Evolutionary conservation across 148 eudicot species (phyloP), one percentile per base, ranked within the genome.

Genomic region (Agrostemma githago): DNA sequence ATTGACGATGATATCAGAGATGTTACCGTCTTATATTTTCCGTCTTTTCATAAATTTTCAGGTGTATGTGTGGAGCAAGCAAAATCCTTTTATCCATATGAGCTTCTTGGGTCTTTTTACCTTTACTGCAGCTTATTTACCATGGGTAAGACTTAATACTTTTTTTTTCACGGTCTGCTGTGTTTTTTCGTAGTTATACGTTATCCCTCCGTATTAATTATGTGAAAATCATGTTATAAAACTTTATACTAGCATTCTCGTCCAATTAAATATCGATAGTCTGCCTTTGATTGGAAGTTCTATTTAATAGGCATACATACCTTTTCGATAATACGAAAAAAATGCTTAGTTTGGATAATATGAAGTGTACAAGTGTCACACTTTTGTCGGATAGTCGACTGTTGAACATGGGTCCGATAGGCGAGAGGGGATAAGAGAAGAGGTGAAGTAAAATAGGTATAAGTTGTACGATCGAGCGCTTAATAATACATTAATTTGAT

Each of bases 41-140:
- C 39, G 42, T 42, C 14, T 37, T 67, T 59, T 72, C 48, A 20
- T 68, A 42, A 16, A 38, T 65, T 62, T 76, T 11, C 83, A 94
- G 98, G 98, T 94, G 34, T 94, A 94, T 79, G 98, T 94, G 40
- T 94, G 98, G 98, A 94, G 98, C 87, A 94, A 94, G 86, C 98
- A 92, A 85, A 94, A 94, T 83, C 98, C 98, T 42, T 92, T 65
- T 75, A 92, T 94, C 75, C 98, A 88, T 79, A 92, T 94, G 98
- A 94, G 98, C 77, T 94, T 94, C 85, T 83, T 94, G 88, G 98
- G 98, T 64, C 92, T 94, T 43, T 94, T 94, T 80, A 92, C 97
- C 65, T 94, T 94, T 67, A 94, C 98, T 5, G 98, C 98, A 64
- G 98, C 96, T 70, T 94, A 94, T 82, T 88, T 94, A 82, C 98